Conservation (phyloP, 306 rosid genomes). For the Vigna radiata region DNA sequence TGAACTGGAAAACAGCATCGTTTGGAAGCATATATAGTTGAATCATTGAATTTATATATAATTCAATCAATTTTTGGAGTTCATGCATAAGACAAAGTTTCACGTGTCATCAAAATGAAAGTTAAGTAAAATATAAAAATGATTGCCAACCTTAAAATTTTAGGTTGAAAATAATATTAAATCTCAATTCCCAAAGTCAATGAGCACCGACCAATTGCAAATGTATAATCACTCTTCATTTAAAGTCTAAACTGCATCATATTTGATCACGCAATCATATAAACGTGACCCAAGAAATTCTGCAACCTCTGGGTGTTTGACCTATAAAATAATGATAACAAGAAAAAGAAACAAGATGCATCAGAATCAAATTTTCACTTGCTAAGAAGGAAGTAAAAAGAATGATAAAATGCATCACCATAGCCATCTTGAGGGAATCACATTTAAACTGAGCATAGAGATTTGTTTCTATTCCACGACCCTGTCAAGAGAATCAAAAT, state of each 20-base stretch:
- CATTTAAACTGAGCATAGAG: conserved; percentile 87
- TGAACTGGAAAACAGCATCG: too few relatives aligned
- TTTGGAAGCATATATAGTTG: too few relatives aligned
- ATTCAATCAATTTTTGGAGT: too few relatives aligned
- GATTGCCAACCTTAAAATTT: too few relatives aligned
- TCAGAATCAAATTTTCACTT: background rate
- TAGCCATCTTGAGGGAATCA: conserved; percentile 90
- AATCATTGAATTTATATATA: too few relatives aligned
- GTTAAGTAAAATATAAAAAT: too few relatives aligned
- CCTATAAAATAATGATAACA: conserved; percentile 53
- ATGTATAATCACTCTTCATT: conserved; percentile 34
- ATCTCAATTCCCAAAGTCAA: background rate
- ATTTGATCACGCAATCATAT: conserved; percentile 89
- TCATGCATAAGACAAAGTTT: too few relatives aligned
- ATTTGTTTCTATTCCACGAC: conserved; percentile 96
- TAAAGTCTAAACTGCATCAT: conserved; percentile 63
- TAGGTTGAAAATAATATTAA: too few relatives aligned
- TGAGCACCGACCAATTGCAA: background rate
- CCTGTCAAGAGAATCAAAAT: conserved; percentile 58
- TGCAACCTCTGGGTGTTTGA: conserved; percentile 91
- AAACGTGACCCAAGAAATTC: conserved; percentile 92
- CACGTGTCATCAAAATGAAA: too few relatives aligned
- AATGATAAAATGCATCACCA: conserved; percentile 58
- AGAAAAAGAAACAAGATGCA: conserved; percentile 6
- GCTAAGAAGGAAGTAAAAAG: background rate